Base-by-base conservation (phyloP, 768 basidiomycete genomes). In the Gyrodon lividus region DNA sequence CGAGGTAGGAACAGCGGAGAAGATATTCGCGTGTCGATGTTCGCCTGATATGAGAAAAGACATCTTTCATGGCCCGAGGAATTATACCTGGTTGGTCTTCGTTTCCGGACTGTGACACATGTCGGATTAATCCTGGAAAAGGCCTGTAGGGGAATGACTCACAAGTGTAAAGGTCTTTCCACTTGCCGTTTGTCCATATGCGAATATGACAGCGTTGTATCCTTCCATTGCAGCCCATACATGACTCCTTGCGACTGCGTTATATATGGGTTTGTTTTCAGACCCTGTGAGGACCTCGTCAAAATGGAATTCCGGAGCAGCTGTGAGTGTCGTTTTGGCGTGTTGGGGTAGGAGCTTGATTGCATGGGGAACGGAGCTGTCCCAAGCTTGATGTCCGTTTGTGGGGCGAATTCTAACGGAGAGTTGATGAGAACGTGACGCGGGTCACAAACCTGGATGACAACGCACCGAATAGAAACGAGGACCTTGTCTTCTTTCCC, bases 191-290 rank as follows among this genome's bases (percentile, higher is more conserved):
- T 98, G 96, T 7, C 89, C 89, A 47, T 91, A 89, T 0, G 97
- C 96, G 60, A 99, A 99, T 37, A 98, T 82, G 56, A 98, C 91
- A 7, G 94, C 83, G 68, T 98, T 98, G 77, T 84, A 98, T 16
- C 97, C 97, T 45, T 92, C 91, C 93, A 98, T 97, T 9, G 95
- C 92, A 4, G 94, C 91, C 50, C 81, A 82, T 1, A 92, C 89
- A 61, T 92, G 91, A 3, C 83, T 85, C 12, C 82, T 79, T 2
- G 87, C 91, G 14, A 87, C 83, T 4, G 84, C 80, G 37, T 78
- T 82, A 65, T 92, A 93, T 6, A 92, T 74, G 0, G 85, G 82
- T 60, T 89, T 89, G 70, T 90, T 92, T 30, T 85, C 82, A 1
- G 86, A 84, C 0, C 87, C 87, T 5, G 84, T 89, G 45, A 91